Base-by-base conservation (phyloP, 352 stramenopile genomes). In the Phytophthora gonapodyides region DNA sequence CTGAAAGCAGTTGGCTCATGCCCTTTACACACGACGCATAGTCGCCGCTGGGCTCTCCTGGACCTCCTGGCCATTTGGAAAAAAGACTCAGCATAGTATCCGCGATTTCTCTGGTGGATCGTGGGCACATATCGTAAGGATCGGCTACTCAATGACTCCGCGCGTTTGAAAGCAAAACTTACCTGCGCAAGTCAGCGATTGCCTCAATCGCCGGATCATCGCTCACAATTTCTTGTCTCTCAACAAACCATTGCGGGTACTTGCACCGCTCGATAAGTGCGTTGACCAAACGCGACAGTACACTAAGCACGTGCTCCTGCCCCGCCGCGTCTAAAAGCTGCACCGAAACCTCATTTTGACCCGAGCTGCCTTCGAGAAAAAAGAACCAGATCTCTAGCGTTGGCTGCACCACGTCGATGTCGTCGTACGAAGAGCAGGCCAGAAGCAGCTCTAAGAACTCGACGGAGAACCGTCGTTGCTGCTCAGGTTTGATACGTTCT, bases 361-460 rank as follows among this genome's bases (percentile, higher is more conserved):
- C 56, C 4, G 69, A 58, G 43, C 65, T 74, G n/a, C 77, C 69
- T 51, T 95, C 86, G 9, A 95, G 71, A n/a, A 95, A 78, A 47
- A 92, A 92, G 68, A 91, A 95, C 86, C 86, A 95, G 30, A 95
- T 90, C 62, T 95, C 86, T 30, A 95, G 71, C 27, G 84, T 95
- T 12, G 80, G 80, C 38, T 92, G 76, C 9, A 76, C 73, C 8
- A 89, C 78, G 30, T 84, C 67, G 9, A 73, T 50, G 31, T 91
- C 72, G 12, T 68, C 40, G 38, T 80, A 84, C 16, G 77, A 78
- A 7, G 84, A 88, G 50, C 84, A 93, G 13, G 64, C 56, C 19
- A 95, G 51, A 33, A 93, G 61, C 16, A 88, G 66, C 33, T 91
- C 75, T 21, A 95, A 60, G 51, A 91, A 88, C 17, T 48, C 19